Base-by-base conservation (phyloP, 2,329 filamentous ascomycete species). In the Fonsecaea pugnacius region DNA sequence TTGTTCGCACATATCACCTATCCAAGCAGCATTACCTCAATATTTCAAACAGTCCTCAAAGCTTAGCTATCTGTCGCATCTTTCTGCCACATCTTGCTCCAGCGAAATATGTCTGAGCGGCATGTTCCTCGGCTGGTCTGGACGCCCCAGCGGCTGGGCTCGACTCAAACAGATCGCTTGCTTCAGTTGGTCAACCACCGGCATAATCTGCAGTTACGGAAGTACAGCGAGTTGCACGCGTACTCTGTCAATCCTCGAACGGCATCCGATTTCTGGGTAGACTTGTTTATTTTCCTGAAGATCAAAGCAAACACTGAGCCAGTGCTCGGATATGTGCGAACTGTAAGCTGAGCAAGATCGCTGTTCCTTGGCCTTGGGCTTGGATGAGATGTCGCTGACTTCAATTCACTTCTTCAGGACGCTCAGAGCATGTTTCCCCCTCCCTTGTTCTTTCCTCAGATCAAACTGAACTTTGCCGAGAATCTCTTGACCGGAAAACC, bases 391-490 rank as follows among this genome's bases (percentile, higher is more conserved):
- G 27, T 35, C 3, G 27, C 55, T 58, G 38, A 38, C 24, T n/a
- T 1, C 12, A 8, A 58, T 27, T 30, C 14, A 16, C 14, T 40
- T 38, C 35, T 27, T 38, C 16, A 43, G 55, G 52, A 33, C 27
- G 52, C 35, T 58, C n/a, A 24, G 33, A 36, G 16, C 16, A 18
- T 58, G 55, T 58, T 38, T 16, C 55, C 55, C 4, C 32, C 32
- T 16, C 55, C 21, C 38, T 30, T n/a, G 9, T 58, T 38, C n/a
- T 95, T 94, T 75, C 79, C 86, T 1, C 91, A 91, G 27, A 82
- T 92, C 1, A 77, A 80, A 3, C 75, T 94, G 70, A 51, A 51
- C 46, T 51, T 51, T 51, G 46, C 46, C 18, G 46, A 51, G 46
- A 51, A 51, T 51, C 46, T 51, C 1, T 51, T 51, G 46, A 83